phyloP scores from a whole-genome alignment of 83 land plant species.

The Picea engelmannii region DNA sequence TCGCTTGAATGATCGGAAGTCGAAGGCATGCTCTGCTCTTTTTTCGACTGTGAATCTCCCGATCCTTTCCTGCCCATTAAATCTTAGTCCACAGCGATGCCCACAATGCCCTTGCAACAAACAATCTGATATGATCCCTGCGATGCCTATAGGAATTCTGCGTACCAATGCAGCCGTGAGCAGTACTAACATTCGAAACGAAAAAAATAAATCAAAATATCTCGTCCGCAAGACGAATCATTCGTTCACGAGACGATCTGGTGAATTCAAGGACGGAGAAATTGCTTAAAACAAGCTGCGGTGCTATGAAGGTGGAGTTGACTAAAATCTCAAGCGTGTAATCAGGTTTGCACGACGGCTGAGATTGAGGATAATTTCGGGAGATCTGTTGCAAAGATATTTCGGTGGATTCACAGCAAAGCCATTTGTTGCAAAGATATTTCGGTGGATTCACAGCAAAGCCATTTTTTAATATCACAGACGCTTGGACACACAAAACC shows the following conservation, averaged over 20 bases:
- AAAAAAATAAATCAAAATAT: too few species aligned
- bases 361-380: constrained; percentile 3
- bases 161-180: background rate
- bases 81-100: background rate
- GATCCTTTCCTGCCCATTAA: background rate
- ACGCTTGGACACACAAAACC: too few species aligned
- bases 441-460: background rate
- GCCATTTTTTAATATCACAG: too few species aligned
- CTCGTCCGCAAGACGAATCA: background rate
- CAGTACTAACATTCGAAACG: background rate
- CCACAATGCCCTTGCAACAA: background rate
- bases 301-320: too few species aligned
- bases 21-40: background rate
- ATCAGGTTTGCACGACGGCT: background rate
- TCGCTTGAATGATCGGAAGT: background rate
- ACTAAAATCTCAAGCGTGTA: background rate
- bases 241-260: background rate
- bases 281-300: background rate
- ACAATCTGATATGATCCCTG: background rate
- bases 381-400: constrained; percentile 1
- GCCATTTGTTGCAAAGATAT: background rate
- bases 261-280: background rate
- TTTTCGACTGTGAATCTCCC: background rate
- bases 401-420: background rate
- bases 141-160: too few species aligned